phyloP scores from a whole-genome alignment of 495 filamentous ascomycete species.

The Daldinia vernicosa region DNA sequence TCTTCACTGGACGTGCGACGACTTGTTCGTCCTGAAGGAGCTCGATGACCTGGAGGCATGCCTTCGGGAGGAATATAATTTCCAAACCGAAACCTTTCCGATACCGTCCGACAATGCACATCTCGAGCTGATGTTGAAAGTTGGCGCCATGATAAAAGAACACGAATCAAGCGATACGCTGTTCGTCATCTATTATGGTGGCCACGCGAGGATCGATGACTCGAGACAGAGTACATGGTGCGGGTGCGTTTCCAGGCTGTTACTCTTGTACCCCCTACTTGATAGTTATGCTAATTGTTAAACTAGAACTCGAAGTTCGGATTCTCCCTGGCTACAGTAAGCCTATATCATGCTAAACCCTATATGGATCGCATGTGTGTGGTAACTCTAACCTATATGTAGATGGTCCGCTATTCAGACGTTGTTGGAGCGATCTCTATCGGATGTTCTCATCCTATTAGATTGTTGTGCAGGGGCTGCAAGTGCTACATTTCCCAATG shows the following conservation, averaged over 20 bases:
- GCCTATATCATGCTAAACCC: constrained; percentile 16
- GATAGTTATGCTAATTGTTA: constrained; percentile 13
- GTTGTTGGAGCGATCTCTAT: constrained; percentile 60
- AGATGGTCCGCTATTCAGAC: constrained; percentile 65
- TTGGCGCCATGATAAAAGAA: constrained; percentile 60
- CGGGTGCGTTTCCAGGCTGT: constrained; percentile 47
- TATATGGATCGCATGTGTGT: constrained; percentile 7
- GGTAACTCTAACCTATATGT: constrained; percentile 9
- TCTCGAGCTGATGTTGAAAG: constrained; percentile 58
- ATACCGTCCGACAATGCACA: constrained; percentile 63
- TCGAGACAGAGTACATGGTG: constrained; percentile 64
- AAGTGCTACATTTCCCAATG: constrained; percentile 58
- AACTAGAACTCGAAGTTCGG: constrained; percentile 47
- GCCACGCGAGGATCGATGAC: constrained; percentile 62
- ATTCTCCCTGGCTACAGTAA: constrained; percentile 56
- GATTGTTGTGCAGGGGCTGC: constrained; percentile 64
- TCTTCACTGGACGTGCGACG: constrained; percentile 64
- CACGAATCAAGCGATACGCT: constrained; percentile 59
- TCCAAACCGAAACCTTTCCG: constrained; percentile 57
- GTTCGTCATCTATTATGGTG: constrained; percentile 64
- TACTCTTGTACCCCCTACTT: not conserved
- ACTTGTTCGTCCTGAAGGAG: constrained; percentile 62
- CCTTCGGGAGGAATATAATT: constrained; percentile 58
- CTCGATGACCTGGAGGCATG: constrained; percentile 60
- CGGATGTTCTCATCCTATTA: constrained; percentile 62